Evolutionary conservation across 108 stramenopile genomes (phyloP).

Genomic region (Skeletonema grethae): DNA sequence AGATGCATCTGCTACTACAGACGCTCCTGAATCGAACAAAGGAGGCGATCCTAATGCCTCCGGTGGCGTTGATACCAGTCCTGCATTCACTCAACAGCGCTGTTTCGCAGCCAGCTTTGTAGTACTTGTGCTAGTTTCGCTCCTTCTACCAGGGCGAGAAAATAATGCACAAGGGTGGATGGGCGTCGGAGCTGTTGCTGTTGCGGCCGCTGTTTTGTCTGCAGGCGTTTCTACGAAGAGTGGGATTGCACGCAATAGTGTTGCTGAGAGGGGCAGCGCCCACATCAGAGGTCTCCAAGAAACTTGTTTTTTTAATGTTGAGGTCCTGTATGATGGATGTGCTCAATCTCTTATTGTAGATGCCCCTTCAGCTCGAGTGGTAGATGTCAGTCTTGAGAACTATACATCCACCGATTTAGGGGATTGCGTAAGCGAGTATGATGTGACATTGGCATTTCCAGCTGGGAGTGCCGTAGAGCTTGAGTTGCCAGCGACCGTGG

Average conservation of each 20-base stretch:
- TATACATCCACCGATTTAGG: conserved; percentile 12
- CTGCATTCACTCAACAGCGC: conserved; percentile 4
- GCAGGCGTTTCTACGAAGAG: not conserved
- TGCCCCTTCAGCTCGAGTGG: conserved; percentile 37
- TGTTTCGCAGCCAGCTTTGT: not conserved
- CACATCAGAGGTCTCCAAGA: conserved; percentile 7
- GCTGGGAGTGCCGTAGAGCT: not conserved
- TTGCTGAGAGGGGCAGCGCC: not conserved
- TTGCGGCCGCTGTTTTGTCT: not conserved
- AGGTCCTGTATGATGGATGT: conserved; percentile 45
- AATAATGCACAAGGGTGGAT: not conserved
- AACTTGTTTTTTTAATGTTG: conserved; percentile 47
- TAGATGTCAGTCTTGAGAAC: conserved; percentile 26
- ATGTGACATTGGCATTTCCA: conserved; percentile 27
- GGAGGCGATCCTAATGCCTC: not conserved
- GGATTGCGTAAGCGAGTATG: conserved; percentile 17
- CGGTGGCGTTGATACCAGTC: not conserved
- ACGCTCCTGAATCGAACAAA: not conserved
- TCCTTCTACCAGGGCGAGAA: not conserved
- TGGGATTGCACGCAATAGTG: not conserved
- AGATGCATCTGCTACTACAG: not conserved
- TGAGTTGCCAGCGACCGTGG: conserved; percentile 18
- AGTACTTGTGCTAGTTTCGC: not conserved
- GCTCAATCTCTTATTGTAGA: conserved; percentile 18
- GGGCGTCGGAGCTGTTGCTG: not conserved